These are phyloP conservation scores for Staphylotrichum tortipilum DNA, from an alignment of 495 filamentous ascomycete genomes.

Conservation along the genomic window DNA sequence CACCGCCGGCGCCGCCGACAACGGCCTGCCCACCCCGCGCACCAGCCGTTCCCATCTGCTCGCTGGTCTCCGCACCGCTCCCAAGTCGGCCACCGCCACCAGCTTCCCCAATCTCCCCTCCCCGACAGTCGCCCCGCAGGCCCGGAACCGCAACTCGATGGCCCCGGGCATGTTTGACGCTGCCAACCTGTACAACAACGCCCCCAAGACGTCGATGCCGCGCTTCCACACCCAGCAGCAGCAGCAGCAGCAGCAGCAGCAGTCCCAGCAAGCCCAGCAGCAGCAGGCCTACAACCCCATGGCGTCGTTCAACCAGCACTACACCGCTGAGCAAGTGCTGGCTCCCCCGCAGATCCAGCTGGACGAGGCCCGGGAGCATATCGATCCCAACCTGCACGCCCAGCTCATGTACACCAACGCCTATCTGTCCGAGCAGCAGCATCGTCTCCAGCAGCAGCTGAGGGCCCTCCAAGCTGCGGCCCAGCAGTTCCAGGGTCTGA, in stretches of 20 bases:
- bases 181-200: constrained; percentile 35
- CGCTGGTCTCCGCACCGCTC: constrained; percentile 85
- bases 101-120: constrained; percentile 63
- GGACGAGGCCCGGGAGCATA: constrained; percentile 54
- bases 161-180: constrained; percentile 40
- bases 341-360: constrained; percentile 73
- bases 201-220: constrained; percentile 46
- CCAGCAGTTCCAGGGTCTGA: constrained; percentile 73
- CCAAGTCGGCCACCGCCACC: constrained; percentile 65
- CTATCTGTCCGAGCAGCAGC: constrained; percentile 80
- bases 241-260: constrained; percentile 6
- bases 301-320: constrained; percentile 34
- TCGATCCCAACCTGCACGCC: constrained; percentile 75
- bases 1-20: constrained; percentile 39
- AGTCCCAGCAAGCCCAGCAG: constrained; percentile 23
- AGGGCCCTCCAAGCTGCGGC: constrained; percentile 49
- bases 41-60: constrained; percentile 93
- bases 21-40: constrained; percentile 64
- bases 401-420: constrained; percentile 78
- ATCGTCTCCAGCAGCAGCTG: constrained; percentile 61
- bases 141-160: constrained; percentile 39
- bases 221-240: constrained; percentile 21
- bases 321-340: constrained; percentile 68
- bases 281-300: constrained; percentile 25
- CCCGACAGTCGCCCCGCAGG: constrained; percentile 29